Percentiles rank a stretch among this genome's conserved stretches.
Conservation (phyloP, 2,329 filamentous ascomycete genomes). For the Stromatinia cepivora region DNA sequence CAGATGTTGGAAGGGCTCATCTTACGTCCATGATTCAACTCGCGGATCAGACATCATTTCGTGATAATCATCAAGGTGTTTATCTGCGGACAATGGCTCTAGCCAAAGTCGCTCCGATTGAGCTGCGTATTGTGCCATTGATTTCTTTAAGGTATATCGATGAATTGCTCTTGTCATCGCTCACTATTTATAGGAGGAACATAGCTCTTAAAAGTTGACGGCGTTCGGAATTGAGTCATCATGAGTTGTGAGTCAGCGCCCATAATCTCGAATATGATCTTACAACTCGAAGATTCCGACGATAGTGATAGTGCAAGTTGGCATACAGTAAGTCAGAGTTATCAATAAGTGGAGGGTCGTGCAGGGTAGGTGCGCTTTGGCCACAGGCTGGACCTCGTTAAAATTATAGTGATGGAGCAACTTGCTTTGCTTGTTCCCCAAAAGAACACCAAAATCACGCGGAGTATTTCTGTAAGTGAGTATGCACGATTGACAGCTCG, state of each 20-base stretch:
- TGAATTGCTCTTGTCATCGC: not conserved
- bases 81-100: conserved; percentile 28
- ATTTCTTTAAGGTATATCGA: not conserved
- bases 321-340: not conserved
- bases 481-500: too few relatives aligned
- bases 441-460: not conserved
- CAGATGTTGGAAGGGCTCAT: not conserved
- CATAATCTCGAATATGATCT: not conserved
- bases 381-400: not conserved
- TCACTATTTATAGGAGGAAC: not conserved
- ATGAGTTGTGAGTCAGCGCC: not conserved
- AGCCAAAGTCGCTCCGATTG: conserved; percentile 32
- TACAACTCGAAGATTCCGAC: not conserved
- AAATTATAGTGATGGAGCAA: not conserved
- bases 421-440: not conserved
- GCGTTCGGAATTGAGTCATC: conserved; percentile 1
- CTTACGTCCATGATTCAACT: conserved; percentile 28
- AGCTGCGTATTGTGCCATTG: conserved; percentile 27
- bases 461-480: too few relatives aligned
- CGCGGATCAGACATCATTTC: conserved; percentile 23
- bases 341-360: not conserved
- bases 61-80: conserved; percentile 32
- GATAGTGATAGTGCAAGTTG: not conserved
- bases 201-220: not conserved
- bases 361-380: not conserved